Percentiles rank a stretch among this genome's conserved stretches.
phyloP scores from a whole-genome alignment of 176 grass and related monocot species.

The Raddia distichophylla region DNA sequence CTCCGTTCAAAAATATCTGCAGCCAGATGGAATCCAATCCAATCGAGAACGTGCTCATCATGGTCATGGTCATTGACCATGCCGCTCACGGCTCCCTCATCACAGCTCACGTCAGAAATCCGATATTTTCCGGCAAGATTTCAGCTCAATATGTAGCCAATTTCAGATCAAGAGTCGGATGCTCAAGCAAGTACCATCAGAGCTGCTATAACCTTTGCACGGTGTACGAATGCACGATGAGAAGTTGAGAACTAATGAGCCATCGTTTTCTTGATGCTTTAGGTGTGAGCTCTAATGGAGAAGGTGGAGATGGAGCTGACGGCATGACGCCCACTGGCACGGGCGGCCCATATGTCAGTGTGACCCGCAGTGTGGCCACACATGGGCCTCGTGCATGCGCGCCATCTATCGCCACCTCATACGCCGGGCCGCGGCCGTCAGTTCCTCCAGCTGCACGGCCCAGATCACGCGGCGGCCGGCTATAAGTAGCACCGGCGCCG shows the following conservation, averaged over 20 bases:
- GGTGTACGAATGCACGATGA: too few species aligned
- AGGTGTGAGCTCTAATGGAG: too few species aligned
- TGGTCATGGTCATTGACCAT: too few species aligned
- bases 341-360: constrained; percentile 30
- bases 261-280: too few species aligned
- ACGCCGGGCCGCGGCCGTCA: constrained; percentile 15
- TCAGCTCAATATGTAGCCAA: neutral
- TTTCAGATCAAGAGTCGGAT: neutral
- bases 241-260: too few species aligned
- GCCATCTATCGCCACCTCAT: constrained; percentile 40
- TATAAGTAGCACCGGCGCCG: constrained; percentile 43
- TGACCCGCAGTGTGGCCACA: neutral
- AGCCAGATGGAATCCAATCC: constrained; percentile 21
- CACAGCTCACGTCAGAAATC: neutral
- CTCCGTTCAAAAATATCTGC: neutral
- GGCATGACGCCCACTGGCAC: constrained; percentile 28
- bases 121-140: neutral
- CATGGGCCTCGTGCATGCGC: constrained; percentile 44
- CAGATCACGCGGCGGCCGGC: neutral
- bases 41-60: neutral
- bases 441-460: neutral
- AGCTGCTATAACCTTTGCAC: too few species aligned
- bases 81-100: neutral
- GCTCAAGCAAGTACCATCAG: too few species aligned
- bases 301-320: too few species aligned